Evolutionary conservation across 805 yeast species (phyloP).

Genomic region (Ogataea zsoltii): DNA sequence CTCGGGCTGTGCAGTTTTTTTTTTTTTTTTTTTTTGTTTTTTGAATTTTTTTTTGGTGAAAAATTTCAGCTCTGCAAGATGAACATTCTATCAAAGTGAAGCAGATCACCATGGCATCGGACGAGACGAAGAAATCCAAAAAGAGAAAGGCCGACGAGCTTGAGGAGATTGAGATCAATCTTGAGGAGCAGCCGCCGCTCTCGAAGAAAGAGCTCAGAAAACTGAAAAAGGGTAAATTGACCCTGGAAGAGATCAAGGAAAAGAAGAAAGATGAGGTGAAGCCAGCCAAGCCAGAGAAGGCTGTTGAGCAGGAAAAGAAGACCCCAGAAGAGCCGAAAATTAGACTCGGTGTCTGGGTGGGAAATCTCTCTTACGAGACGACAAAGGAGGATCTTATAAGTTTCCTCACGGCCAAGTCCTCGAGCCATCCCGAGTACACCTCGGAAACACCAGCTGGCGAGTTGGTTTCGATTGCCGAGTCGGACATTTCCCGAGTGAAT

Average conservation of each 20-base stretch:
- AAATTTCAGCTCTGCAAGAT: not conserved
- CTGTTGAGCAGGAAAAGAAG: not conserved
- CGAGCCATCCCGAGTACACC: slow-evolving; percentile 34
- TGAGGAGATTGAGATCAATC: slow-evolving; percentile 68
- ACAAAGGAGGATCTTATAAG: slow-evolving; percentile 68
- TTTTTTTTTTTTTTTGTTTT: not conserved
- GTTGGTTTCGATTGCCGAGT: slow-evolving; percentile 44
- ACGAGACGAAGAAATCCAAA: slow-evolving; percentile 9
- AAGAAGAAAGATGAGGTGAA: slow-evolving; percentile 23
- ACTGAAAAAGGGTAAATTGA: slow-evolving; percentile 72
- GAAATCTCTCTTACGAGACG: slow-evolving; percentile 86
- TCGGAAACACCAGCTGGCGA: slow-evolving; percentile 28
- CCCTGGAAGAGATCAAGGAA: slow-evolving; percentile 54
- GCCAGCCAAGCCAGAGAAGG: slow-evolving; percentile 7
- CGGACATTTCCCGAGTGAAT: slow-evolving; percentile 72
- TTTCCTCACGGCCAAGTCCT: slow-evolving; percentile 63
- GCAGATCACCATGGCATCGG: slow-evolving; percentile 1
- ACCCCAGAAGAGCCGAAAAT: slow-evolving; percentile 33
- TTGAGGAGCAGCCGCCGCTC: slow-evolving; percentile 72
- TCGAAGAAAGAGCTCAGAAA: slow-evolving; percentile 90
- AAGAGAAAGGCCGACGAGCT: slow-evolving; percentile 39
- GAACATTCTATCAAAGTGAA: not conserved
- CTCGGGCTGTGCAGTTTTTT: not conserved
- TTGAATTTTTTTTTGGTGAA: slow-evolving; percentile 5
- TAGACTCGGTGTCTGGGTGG: slow-evolving; percentile 84